Percentiles rank a stretch among this genome's conserved stretches.
Conservation (phyloP, 192 early-diverging fungal genomes). For the Coemansia aciculifera region DNA sequence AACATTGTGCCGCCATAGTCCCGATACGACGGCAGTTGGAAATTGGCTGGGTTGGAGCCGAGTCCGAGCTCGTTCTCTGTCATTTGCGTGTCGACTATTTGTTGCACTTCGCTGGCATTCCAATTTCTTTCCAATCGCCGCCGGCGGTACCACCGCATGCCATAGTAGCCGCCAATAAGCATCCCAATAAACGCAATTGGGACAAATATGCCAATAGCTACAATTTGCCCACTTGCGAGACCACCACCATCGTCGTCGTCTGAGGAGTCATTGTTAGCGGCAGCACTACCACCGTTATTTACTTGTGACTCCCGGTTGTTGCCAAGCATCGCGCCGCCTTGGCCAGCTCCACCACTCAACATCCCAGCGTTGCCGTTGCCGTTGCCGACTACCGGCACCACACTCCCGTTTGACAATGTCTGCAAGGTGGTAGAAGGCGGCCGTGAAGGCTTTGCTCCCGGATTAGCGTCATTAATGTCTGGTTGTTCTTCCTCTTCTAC, state of each 20-base stretch:
- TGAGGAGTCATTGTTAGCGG: neutral
- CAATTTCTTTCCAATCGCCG: slow-evolving; percentile 20
- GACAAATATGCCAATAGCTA: slow-evolving; percentile 16
- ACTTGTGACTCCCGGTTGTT: neutral
- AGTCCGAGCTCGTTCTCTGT: slow-evolving; percentile 34
- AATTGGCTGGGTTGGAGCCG: slow-evolving; percentile 6
- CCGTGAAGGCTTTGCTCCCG: neutral
- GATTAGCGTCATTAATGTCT: neutral
- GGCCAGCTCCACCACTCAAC: neutral
- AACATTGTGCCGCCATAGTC: slow-evolving; percentile 38
- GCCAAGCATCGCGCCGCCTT: neutral
- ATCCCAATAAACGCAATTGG: slow-evolving; percentile 20
- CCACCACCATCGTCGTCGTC: neutral
- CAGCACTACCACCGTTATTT: neutral
- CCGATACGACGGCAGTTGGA: slow-evolving; percentile 37
- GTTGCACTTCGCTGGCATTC: slow-evolving; percentile 25
- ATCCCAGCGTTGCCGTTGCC: slow-evolving; percentile 1
- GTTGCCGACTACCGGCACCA: neutral
- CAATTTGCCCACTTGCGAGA: slow-evolving; percentile 19
- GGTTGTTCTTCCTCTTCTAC: neutral
- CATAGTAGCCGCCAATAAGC: slow-evolving; percentile 18
- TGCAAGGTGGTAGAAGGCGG: neutral
- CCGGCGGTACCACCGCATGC: slow-evolving; percentile 27
- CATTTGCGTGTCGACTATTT: slow-evolving; percentile 47
- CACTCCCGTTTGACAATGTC: neutral